phyloP scores from a whole-genome alignment of 768 basidiomycete species.

The Lentinus tigrinus region DNA sequence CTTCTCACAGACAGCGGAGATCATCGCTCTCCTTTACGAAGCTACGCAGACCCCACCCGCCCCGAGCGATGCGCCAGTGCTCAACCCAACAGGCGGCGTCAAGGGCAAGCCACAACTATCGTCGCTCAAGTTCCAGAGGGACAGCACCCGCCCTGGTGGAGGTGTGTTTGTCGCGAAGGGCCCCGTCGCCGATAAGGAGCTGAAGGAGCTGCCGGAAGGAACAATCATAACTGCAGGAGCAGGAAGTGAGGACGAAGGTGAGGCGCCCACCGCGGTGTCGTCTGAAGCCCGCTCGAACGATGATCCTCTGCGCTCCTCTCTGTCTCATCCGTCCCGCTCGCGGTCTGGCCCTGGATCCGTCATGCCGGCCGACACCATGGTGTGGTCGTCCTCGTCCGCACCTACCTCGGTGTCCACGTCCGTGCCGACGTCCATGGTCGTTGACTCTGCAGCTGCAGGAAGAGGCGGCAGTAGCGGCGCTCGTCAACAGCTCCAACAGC shows the following conservation, averaged over 20 bases:
- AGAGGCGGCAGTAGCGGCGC: background rate
- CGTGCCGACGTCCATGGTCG: conserved; percentile 6
- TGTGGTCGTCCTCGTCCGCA: conserved; percentile 8
- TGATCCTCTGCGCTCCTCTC: conserved; percentile 13
- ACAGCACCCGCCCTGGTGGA: conserved; percentile 79
- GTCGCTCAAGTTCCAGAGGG: conserved; percentile 72
- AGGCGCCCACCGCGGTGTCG: conserved; percentile 28
- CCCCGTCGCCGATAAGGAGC: conserved; percentile 2
- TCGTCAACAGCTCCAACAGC: background rate
- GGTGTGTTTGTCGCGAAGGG: conserved; percentile 76
- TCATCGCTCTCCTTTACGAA: conserved; percentile 88
- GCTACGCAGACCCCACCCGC: conserved; percentile 77
- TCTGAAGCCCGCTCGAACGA: conserved; percentile 14
- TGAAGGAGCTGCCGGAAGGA: conserved; percentile 50
- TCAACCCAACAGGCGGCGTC: conserved; percentile 80
- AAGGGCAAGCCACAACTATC: conserved; percentile 48
- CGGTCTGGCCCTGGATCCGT: conserved; percentile 3
- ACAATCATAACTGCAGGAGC: conserved; percentile 51
- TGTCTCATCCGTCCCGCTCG: conserved; percentile 12
- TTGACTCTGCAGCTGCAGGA: background rate
- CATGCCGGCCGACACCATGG: conserved; percentile 2
- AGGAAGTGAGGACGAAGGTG: conserved; percentile 42
- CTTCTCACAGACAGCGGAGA: conserved; percentile 75
- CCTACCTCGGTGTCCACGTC: background rate
- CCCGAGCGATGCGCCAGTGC: conserved; percentile 47